Conservation (phyloP, 768 basidiomycete species). For the Hypholoma sublateritium region DNA sequence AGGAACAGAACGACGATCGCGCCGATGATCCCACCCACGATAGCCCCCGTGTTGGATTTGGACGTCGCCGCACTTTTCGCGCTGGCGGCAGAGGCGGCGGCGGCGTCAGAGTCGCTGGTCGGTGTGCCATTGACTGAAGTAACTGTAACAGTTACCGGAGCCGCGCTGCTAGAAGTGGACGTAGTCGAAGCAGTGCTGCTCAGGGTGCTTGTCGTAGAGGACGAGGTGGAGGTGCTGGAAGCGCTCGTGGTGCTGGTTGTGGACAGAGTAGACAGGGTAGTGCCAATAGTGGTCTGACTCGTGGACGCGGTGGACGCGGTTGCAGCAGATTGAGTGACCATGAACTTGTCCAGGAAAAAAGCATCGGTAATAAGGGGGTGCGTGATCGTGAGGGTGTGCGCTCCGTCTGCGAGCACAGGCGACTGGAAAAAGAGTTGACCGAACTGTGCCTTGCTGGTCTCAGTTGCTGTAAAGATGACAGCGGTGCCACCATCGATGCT, state of each 20-base stretch:
- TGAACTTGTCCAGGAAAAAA: conserved; percentile 24
- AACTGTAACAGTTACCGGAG: conserved; percentile 6
- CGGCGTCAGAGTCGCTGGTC: not conserved
- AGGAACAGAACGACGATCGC: conserved; percentile 16
- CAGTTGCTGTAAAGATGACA: conserved; percentile 9
- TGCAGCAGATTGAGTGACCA: conserved; percentile 1
- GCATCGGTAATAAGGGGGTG: conserved; percentile 11
- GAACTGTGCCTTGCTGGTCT: conserved; percentile 6
- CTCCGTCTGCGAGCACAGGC: conserved; percentile 14
- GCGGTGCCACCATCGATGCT: conserved; percentile 19
- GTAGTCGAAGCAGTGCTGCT: not conserved
- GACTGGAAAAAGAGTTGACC: conserved; percentile 24
- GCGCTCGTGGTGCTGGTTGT: not conserved
- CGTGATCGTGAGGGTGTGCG: conserved; percentile 23
- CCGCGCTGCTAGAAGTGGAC: not conserved
- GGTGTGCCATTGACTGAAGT: not conserved
- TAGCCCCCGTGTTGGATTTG: conserved; percentile 14
- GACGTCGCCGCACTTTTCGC: not conserved
- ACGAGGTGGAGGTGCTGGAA: not conserved
- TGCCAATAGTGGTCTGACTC: not conserved
- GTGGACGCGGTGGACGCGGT: not conserved
- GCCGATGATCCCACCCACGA: conserved; percentile 21
- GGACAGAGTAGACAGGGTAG: not conserved
- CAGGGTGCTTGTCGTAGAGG: not conserved
- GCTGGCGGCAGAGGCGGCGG: not conserved